Evolutionary conservation across 441 rosid genomes (phyloP).

Genomic region (Hura crepitans): DNA sequence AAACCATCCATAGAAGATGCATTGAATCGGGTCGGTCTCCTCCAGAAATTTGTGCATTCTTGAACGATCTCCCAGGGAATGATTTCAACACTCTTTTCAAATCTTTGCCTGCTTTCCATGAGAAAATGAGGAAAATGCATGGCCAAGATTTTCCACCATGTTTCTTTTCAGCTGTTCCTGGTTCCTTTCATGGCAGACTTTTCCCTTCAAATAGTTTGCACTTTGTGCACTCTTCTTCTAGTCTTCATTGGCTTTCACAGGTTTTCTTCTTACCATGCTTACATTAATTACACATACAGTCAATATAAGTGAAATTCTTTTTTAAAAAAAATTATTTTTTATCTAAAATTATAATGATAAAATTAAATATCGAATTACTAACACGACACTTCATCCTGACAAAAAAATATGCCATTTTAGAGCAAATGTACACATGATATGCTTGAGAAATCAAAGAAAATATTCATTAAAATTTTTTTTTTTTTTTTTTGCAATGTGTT

Average conservation of each 20-base stretch:
- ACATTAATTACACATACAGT: too few species aligned
- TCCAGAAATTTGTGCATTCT: constrained; percentile 31
- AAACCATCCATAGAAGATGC: constrained; percentile 18
- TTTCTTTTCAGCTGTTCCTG: constrained; percentile 29
- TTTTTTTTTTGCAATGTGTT: too few species aligned
- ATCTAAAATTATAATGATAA: too few species aligned
- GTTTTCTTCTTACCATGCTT: constrained; percentile 20
- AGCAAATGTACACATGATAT: too few species aligned
- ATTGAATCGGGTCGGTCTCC: constrained; percentile 16
- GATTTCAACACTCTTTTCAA: constrained; percentile 47
- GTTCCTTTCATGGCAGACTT: constrained; percentile 24
- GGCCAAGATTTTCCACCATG: constrained; percentile 25
- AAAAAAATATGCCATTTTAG: too few species aligned
- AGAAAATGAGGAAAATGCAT: constrained; percentile 27
- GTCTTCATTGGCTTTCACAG: constrained; percentile 56
- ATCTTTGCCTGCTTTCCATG: constrained; percentile 32
- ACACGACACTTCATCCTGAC: too few species aligned
- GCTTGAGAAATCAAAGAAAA: too few species aligned
- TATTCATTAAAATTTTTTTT: too few species aligned
- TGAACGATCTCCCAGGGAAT: constrained; percentile 35
- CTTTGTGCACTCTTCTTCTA: neutral
- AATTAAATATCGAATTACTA: too few species aligned
- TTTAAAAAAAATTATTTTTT: too few species aligned
- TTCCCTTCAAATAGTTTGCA: neutral
- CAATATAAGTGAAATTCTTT: too few species aligned